Evolutionary conservation across 352 stramenopile species (phyloP), one percentile per base, ranked within the genome.

Genomic region (Nothophytophthora sp.): DNA sequence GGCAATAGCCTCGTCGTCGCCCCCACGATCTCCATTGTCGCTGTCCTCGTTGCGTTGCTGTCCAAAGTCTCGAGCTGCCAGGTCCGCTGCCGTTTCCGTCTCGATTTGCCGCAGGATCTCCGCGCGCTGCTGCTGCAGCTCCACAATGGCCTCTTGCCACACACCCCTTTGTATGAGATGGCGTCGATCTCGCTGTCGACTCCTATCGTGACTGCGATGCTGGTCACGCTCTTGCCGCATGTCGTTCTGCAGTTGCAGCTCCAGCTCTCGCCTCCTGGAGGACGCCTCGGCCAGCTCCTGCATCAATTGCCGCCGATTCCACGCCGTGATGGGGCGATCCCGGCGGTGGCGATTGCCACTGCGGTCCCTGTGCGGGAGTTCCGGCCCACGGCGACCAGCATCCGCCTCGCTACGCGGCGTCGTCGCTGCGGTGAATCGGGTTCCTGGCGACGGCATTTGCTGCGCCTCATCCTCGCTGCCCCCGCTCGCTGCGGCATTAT

Each of bases 101-200:
- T 86, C 67, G 16, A 86, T 82, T 43, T 86, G 58, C 12, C 55
- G 55, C 20, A 64, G 18, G 38, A 86, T 84, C 20, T 76, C 57
- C 0, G 64, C 65, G 3, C 73, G 67, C 28, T 80, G 72, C 28
- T 68, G 57, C 38, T 80, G 67, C 10, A 89, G 42, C 27, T 68
- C 55, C 7, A 40, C 35, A 16, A 86, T 86, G 28, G 77, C 72
- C 18, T 34, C 36, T 34, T 69, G 66, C 52, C 58, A 74, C 40
- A 50, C 49, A 9, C 28, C 22, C 41, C 32, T 56, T 13, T 47
- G 59, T 23, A 36, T 43, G 39, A n/a, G n/a, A n/a, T 50, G 50
- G 16, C 19, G 20, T 22, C 41, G 37, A 10, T 30, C 27, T 6
- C 27, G 20, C 18, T 4, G 3, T 16, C 47, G 8, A 5, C 23